phyloP scores from a whole-genome alignment of 768 basidiomycete genomes.

The Psilocybe subaeruginosa region DNA sequence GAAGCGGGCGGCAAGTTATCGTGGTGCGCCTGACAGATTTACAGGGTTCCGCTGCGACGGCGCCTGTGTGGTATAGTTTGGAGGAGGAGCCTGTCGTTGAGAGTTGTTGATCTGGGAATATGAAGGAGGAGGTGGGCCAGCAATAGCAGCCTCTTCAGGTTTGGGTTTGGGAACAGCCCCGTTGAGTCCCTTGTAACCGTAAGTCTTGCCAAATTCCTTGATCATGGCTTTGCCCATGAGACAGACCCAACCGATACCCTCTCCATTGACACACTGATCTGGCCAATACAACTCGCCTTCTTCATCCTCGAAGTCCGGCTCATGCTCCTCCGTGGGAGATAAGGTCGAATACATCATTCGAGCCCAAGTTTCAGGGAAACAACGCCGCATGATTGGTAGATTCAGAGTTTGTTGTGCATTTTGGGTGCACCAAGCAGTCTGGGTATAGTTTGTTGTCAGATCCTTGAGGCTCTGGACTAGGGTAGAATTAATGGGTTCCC shows the following conservation, averaged over 20 bases:
- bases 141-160: conserved; percentile 24
- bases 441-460: conserved; percentile 37
- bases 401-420: conserved; percentile 58
- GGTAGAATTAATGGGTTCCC: conserved; percentile 46
- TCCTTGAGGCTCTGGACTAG: conserved; percentile 47
- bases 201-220: conserved; percentile 75
- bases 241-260: conserved; percentile 88
- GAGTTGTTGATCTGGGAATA: conserved; percentile 6
- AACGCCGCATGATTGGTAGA: conserved; percentile 66
- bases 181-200: conserved; percentile 72
- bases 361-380: conserved; percentile 77
- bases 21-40: conserved; percentile 12
- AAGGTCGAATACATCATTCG: conserved; percentile 72
- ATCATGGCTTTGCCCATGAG: conserved; percentile 88
- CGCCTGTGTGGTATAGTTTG: neutral
- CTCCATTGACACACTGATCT: conserved; percentile 69
- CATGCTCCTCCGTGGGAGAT: conserved; percentile 68
- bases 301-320: conserved; percentile 83
- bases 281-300: conserved; percentile 90
- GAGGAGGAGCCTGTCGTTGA: conserved; percentile 7
- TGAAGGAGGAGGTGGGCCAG: conserved; percentile 10
- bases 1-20: conserved; percentile 14
- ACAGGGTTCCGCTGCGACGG: conserved; percentile 14
- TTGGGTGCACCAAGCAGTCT: conserved; percentile 51
- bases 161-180: conserved; percentile 77